A percentile compares a stretch with the other conserved stretches of the same genome.
Conservation (phyloP, 805 yeast genomes). For the Kuraishia hungarica region DNA sequence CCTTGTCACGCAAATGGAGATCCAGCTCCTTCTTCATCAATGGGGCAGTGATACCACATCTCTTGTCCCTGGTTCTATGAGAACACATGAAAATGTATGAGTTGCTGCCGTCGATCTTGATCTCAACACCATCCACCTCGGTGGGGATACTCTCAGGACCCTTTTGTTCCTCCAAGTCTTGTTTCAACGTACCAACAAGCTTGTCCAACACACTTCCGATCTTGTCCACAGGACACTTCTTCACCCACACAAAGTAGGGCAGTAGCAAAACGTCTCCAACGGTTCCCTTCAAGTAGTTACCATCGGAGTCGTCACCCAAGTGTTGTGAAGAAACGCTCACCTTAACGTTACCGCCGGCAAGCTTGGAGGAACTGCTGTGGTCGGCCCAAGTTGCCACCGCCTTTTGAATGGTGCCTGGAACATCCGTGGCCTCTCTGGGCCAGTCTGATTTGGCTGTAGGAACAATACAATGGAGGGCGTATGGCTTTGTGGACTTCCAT, state of each 20-base stretch:
- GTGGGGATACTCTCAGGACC: conserved; percentile 8
- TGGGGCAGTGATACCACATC: conserved; percentile 94
- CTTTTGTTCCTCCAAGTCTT: conserved; percentile 15
- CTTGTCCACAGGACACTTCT: conserved; percentile 33
- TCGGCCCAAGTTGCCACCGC: conserved; percentile 15
- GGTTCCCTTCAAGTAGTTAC: conserved; percentile 30
- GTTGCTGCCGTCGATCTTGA: conserved; percentile 29
- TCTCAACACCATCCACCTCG: conserved; percentile 20
- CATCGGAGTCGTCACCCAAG: conserved; percentile 32
- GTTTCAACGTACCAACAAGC: conserved; percentile 32
- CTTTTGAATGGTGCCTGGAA: conserved; percentile 21
- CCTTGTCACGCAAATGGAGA: conserved; percentile 58
- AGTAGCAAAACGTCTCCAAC: conserved; percentile 56
- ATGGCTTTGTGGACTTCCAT: conserved; percentile 66
- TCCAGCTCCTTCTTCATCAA: conserved; percentile 77
- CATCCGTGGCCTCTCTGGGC: conserved; percentile 59
- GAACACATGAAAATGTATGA: conserved; percentile 74
- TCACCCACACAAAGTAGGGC: conserved; percentile 70
- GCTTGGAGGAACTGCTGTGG: conserved; percentile 13
- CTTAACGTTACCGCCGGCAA: conserved; percentile 28
- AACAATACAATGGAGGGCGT: conserved; percentile 64
- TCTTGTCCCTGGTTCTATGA: conserved; percentile 82
- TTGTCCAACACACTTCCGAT: conserved; percentile 34
- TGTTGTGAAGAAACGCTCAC: conserved; percentile 45
- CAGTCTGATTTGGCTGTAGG: conserved; percentile 85